Base-by-base conservation (phyloP, 176 grass and related monocot genomes). In the Juncus inflexus region DNA sequence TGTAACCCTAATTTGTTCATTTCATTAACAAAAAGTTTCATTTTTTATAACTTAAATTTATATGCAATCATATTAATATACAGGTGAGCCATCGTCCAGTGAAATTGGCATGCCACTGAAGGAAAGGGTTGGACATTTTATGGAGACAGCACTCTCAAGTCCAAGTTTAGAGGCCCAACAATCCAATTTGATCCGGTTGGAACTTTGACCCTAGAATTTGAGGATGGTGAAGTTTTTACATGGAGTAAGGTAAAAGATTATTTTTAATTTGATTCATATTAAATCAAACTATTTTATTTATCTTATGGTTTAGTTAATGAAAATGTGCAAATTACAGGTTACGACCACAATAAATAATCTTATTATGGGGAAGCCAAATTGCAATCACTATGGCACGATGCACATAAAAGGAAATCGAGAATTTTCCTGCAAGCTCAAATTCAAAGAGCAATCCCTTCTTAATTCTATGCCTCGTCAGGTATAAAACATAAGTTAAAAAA, bases 301-400 rank as follows among this genome's bases (percentile, higher is more conserved):
- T 28, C 19, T 28, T 28, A 28, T 42, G 40, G 13, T 41, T 19
- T 12, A 6, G 42, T 37, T 42, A 60, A 3, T 12, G 12, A 78
- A 15, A 50, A 35, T 16, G 16, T 61, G 4, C 16, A 13, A 50
- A 68, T 49, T 41, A 2, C 75, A 86, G 83, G 79, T 86, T 67
- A 86, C 79, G 65, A 82, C 79, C 35, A 70, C 83, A 42, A 82
- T 86, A 53, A 55, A 75, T 61, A 86, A 86, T 50, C 68, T 86
- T 60, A 86, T 86, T 35, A 50, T 86, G 3, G 79, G 83, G 15
- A 78, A 58, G 55, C 52, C 82, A 40, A 78, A 82, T 60, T 86
- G 83, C 69, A 76, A 86, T 74, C 83, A 86, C 50, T 79, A 86
- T 65, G 83, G 83, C 8, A 82, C 64, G 16, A 86, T 86, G 83